These are phyloP conservation scores for Hydrangea macrophylla DNA, from an alignment of 148 eudicot species.

Conservation along the genomic window DNA sequence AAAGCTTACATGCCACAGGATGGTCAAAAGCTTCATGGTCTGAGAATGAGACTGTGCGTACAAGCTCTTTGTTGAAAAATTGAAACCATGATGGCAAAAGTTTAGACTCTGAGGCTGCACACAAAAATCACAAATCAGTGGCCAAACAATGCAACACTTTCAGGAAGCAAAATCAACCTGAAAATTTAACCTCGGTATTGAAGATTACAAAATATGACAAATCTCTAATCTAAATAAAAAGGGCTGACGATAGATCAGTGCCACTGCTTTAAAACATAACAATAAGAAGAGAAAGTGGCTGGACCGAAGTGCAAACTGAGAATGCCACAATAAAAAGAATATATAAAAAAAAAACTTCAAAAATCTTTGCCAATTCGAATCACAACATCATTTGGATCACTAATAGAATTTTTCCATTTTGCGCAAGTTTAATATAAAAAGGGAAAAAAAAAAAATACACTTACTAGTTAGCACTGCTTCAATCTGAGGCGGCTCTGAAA, in stretches of 20 bases:
- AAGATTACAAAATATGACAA: neutral
- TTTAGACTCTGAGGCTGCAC: slow-evolving; percentile 58
- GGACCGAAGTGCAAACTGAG: neutral
- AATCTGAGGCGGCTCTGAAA: slow-evolving; percentile 44
- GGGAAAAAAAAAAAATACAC: too few relatives aligned
- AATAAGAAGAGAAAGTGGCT: neutral
- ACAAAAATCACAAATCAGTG: slow-evolving; percentile 1
- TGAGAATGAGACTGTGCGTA: slow-evolving; percentile 70
- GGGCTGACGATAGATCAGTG: neutral
- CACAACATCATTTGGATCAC: neutral
- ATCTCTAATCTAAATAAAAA: neutral
- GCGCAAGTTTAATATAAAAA: neutral
- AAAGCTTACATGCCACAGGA: slow-evolving; percentile 87
- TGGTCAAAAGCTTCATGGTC: slow-evolving; percentile 98
- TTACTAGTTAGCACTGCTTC: slow-evolving; percentile 56
- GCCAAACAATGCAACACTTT: neutral
- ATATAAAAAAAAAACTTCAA: neutral
- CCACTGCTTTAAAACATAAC: neutral
- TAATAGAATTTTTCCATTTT: neutral
- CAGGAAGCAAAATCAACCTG: neutral
- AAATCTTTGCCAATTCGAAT: neutral
- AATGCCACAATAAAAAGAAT: neutral
- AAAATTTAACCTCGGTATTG: neutral
- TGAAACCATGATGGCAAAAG: slow-evolving; percentile 80
- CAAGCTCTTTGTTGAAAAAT: slow-evolving; percentile 81